Evolutionary conservation across 2,329 filamentous ascomycete genomes (phyloP).

Genomic region (Leptographium wingfieldii): DNA sequence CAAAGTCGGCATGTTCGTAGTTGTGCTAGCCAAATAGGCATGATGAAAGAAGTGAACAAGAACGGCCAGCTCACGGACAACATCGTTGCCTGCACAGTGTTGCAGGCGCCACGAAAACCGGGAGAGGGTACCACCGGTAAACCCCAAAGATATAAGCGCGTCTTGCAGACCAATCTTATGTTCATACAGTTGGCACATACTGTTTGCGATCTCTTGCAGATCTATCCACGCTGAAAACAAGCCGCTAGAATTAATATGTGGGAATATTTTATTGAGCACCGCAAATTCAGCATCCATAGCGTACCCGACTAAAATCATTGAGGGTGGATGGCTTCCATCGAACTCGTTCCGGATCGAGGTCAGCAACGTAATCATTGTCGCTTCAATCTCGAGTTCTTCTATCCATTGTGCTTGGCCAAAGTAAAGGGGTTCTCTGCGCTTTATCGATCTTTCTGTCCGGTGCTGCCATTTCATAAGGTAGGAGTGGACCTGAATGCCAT

Average conservation of each 20-base stretch:
- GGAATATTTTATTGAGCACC: not conserved
- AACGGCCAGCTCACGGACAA: not conserved
- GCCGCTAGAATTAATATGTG: not conserved
- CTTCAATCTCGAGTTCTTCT: not conserved
- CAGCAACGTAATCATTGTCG: not conserved
- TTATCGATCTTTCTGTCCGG: not conserved
- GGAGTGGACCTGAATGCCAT: not conserved
- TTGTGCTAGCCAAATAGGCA: not conserved
- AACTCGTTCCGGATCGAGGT: not conserved
- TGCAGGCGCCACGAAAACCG: not conserved
- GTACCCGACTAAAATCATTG: not conserved
- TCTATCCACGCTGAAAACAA: not conserved
- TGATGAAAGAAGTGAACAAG: conserved; percentile 1
- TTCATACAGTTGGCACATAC: not conserved
- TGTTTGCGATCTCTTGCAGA: not conserved
- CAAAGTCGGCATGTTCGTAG: not conserved
- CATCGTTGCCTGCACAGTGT: conserved; percentile 1
- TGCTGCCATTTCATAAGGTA: not conserved
- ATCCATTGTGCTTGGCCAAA: not conserved
- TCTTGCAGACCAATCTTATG: not conserved
- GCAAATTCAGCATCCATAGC: not conserved
- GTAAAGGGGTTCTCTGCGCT: not conserved
- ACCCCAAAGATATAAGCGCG: not conserved
- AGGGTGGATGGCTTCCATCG: not conserved
- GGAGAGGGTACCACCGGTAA: not conserved